Evolutionary conservation across 2,329 filamentous ascomycete species (phyloP).

Genomic region (Metarhizium sp.): DNA sequence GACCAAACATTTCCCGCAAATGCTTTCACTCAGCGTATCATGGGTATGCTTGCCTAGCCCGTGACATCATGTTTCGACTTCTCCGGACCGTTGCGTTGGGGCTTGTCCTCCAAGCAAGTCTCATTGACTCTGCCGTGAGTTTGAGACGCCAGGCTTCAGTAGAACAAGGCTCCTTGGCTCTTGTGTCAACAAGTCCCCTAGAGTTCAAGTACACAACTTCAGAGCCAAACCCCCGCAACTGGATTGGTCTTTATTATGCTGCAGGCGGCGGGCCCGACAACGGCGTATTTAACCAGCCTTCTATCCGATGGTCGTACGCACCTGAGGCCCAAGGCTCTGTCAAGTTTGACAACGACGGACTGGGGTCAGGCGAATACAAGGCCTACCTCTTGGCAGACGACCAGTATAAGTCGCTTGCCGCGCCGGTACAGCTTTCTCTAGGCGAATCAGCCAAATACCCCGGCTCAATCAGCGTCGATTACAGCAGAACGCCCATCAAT

Average conservation of each 20-base stretch:
- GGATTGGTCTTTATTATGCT: slow-evolving; percentile 24
- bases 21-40: no score
- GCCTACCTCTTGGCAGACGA: slow-evolving; percentile 24
- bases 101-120: background rate
- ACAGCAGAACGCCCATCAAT: slow-evolving; percentile 12
- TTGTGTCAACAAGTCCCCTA: background rate
- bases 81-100: background rate
- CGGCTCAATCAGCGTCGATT: background rate
- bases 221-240: slow-evolving; percentile 18
- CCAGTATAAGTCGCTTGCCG: slow-evolving; percentile 23
- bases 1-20: background rate
- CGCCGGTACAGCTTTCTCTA: slow-evolving; percentile 16
- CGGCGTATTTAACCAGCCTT: slow-evolving; percentile 12
- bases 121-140: background rate
- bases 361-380: slow-evolving; percentile 20
- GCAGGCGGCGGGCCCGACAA: slow-evolving; percentile 20
- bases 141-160: background rate
- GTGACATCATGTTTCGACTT: background rate
- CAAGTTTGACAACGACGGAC: slow-evolving; percentile 9
- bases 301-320: slow-evolving; percentile 20
- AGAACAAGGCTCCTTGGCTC: background rate
- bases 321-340: slow-evolving; percentile 15
- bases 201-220: slow-evolving; percentile 20
- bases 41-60: background rate
- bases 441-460: background rate